These are phyloP conservation scores for Trichoderma sp. DNA, from an alignment of 2,329 filamentous ascomycete species.

Conservation along the genomic window DNA sequence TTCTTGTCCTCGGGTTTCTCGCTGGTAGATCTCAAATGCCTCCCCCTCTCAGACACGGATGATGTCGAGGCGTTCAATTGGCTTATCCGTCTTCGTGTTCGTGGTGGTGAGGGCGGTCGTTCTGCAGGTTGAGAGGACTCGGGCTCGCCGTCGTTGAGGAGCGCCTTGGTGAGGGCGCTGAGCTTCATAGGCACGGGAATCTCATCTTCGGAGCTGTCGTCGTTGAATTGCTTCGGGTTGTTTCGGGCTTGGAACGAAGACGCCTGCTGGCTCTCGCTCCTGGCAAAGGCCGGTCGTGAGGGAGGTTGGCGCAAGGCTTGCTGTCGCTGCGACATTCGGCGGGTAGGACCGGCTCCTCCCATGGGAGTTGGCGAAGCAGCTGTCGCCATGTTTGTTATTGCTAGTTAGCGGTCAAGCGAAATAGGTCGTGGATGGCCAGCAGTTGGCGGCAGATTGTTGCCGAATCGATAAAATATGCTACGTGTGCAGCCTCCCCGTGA, in stretches of 20 bases:
- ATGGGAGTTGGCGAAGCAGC: constrained; percentile 56
- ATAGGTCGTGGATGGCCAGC: constrained; percentile 22
- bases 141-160: constrained; percentile 65
- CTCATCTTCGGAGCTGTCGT: constrained; percentile 93
- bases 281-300: constrained; percentile 45
- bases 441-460: constrained; percentile 23
- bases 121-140: constrained; percentile 31
- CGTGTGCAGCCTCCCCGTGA: constrained; percentile 42
- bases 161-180: constrained; percentile 84
- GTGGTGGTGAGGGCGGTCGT: constrained; percentile 44
- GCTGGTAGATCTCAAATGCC: constrained; percentile 49
- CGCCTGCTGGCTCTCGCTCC: constrained; percentile 46
- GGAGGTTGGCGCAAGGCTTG: constrained; percentile 52
- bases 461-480: constrained; percentile 38
- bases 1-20: constrained; percentile 39
- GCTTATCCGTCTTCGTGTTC: constrained; percentile 50
- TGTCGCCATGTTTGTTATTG: constrained; percentile 42
- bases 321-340: constrained; percentile 57
- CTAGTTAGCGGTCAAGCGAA: constrained; percentile 24
- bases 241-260: constrained; percentile 31
- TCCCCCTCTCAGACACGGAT: constrained; percentile 43
- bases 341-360: constrained; percentile 46
- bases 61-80: constrained; percentile 45
- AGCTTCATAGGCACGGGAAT: constrained; percentile 89
- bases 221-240: constrained; percentile 48